phyloP scores from a whole-genome alignment of 192 early-diverging fungal genomes.

The Diversispora eburnea region DNA sequence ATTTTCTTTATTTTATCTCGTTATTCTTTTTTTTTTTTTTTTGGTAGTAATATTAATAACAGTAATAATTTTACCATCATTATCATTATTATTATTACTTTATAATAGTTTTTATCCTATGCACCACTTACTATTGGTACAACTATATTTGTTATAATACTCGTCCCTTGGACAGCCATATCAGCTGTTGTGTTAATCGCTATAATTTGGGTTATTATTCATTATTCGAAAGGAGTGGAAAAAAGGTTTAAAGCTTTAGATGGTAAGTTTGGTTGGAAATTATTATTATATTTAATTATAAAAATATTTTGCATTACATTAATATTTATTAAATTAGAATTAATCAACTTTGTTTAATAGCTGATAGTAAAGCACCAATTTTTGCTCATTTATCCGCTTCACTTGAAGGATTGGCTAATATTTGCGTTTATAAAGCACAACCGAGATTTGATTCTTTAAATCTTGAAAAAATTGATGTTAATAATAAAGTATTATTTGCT shows the following conservation, averaged over 20 bases:
- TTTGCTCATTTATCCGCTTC: constrained; percentile 71
- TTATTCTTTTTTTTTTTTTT: not conserved
- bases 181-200: constrained; percentile 43
- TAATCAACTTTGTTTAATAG: constrained; percentile 23
- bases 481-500: constrained; percentile 67
- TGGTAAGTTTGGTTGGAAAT: constrained; percentile 14
- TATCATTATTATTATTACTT: too few relatives aligned
- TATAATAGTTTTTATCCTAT: constrained; percentile 33
- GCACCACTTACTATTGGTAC: constrained; percentile 46
- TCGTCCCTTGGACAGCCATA: constrained; percentile 62
- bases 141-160: constrained; percentile 52
- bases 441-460: constrained; percentile 56
- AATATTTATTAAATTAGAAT: too few relatives aligned
- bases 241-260: constrained; percentile 57
- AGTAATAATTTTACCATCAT: too few relatives aligned
- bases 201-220: constrained; percentile 43
- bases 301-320: too few relatives aligned
- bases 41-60: not conserved
- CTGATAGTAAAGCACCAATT: constrained; percentile 62
- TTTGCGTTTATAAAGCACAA: constrained; percentile 61
- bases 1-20: not conserved
- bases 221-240: constrained; percentile 43
- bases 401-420: constrained; percentile 65
- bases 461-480: constrained; percentile 58
- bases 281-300: too few relatives aligned